Percentiles rank a stretch among this genome's conserved stretches.
Conservation (phyloP, 2,329 filamentous ascomycete species). For the Aureobasidium sp. region DNA sequence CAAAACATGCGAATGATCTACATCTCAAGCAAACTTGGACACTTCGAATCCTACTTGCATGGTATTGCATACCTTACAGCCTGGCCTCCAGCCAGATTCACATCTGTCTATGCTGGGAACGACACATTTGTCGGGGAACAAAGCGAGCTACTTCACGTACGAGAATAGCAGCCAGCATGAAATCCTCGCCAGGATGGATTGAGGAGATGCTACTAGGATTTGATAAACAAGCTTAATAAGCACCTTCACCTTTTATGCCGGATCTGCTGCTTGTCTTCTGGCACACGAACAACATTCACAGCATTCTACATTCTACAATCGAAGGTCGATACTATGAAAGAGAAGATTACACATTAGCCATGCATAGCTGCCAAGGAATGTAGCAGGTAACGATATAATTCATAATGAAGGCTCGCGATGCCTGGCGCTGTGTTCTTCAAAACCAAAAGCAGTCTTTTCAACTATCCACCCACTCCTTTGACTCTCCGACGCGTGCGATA, state of each 20-base stretch:
- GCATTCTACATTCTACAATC: background rate
- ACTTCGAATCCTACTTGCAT: background rate
- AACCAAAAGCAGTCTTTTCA: no score
- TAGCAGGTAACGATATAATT: no score
- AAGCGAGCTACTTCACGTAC: background rate
- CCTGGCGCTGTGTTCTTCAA: no score
- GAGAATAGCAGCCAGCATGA: no score
- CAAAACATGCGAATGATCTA: no score
- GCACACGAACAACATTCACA: no score
- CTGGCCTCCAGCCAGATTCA: background rate
- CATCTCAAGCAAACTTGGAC: background rate
- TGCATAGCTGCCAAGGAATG: background rate
- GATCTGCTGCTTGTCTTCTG: no score
- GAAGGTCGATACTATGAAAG: background rate
- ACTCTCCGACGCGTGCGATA: no score
- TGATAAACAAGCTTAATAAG: background rate
- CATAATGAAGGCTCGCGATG: no score
- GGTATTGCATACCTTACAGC: background rate
- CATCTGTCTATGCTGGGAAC: background rate
- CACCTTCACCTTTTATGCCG: background rate
- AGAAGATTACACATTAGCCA: background rate
- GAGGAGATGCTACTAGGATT: background rate
- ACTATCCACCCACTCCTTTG: no score
- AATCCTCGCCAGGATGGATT: background rate
- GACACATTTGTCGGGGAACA: no score